Evolutionary conservation across 1,284 basidiomycete species (phyloP).

Genomic region (Cutaneotrichosporon arboriforme): DNA sequence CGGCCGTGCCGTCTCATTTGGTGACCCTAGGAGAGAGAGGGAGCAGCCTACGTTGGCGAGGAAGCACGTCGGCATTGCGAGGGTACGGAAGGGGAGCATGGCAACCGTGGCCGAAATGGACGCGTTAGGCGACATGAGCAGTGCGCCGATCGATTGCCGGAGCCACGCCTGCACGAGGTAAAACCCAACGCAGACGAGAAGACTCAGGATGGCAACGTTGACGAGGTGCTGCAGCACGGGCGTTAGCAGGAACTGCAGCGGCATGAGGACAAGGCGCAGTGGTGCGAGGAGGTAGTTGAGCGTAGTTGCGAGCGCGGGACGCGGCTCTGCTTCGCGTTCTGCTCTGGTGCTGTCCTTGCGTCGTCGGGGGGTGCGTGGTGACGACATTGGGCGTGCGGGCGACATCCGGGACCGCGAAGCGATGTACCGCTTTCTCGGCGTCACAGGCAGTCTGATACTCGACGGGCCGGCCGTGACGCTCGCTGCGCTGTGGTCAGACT

Average conservation of each 20-base stretch:
- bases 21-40: conserved; percentile 15
- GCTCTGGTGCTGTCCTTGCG: not conserved
- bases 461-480: too few species aligned
- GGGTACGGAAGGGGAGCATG: conserved; percentile 18
- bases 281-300: conserved; percentile 19
- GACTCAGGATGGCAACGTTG: conserved; percentile 21
- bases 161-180: conserved; percentile 11
- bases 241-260: conserved; percentile 16
- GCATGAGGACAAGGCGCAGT: conserved; percentile 21
- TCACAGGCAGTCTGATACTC: too few species aligned
- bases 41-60: conserved; percentile 27
- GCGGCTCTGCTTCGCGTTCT: not conserved
- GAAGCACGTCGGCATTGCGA: conserved; percentile 36
- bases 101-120: not conserved
- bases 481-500: too few species aligned
- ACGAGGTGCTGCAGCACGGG: conserved; percentile 24
- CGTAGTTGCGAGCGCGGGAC: conserved; percentile 12
- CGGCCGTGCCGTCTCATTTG: conserved; percentile 19
- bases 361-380: not conserved
- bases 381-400: too few species aligned
- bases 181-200: conserved; percentile 5
- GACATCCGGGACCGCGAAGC: too few species aligned
- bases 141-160: conserved; percentile 5
- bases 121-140: not conserved
- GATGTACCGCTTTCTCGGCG: too few species aligned